Evolutionary conservation across 495 filamentous ascomycete species (phyloP).

Genomic region (Schizothecium vesticola): DNA sequence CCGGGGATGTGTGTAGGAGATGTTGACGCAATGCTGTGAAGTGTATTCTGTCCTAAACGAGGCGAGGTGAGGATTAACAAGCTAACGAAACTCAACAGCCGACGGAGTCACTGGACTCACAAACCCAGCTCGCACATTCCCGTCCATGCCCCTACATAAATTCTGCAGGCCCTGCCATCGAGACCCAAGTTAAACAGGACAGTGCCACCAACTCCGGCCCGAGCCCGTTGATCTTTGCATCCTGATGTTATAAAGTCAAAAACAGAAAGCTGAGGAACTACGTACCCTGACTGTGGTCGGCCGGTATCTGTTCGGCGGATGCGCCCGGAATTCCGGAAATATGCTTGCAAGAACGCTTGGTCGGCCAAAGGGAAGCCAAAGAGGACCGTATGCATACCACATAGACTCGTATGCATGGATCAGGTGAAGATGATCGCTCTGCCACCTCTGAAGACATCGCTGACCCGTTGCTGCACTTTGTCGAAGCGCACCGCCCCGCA

Average conservation of each 20-base stretch:
- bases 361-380: neutral
- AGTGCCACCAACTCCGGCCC: neutral
- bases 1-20: no score
- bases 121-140: neutral
- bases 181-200: neutral
- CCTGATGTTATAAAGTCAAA: neutral
- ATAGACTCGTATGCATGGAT: neutral
- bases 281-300: neutral
- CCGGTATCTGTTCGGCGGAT: no score
- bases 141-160: neutral
- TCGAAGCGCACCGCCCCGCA: conserved; percentile 47
- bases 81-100: neutral
- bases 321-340: neutral
- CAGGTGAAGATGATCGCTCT: conserved; percentile 9
- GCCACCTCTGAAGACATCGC: conserved; percentile 15
- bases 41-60: neutral
- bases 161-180: neutral
- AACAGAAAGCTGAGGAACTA: neutral
- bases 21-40: neutral
- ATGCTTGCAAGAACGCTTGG: neutral
- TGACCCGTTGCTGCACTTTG: conserved; percentile 31
- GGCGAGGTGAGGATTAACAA: neutral
- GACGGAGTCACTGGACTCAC: neutral
- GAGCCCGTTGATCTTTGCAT: neutral
- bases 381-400: no score